Evolutionary conservation across 164 flowering plant genomes (phyloP), one percentile per base, ranked within the genome.

Genomic region (Nelumbo lutea): DNA sequence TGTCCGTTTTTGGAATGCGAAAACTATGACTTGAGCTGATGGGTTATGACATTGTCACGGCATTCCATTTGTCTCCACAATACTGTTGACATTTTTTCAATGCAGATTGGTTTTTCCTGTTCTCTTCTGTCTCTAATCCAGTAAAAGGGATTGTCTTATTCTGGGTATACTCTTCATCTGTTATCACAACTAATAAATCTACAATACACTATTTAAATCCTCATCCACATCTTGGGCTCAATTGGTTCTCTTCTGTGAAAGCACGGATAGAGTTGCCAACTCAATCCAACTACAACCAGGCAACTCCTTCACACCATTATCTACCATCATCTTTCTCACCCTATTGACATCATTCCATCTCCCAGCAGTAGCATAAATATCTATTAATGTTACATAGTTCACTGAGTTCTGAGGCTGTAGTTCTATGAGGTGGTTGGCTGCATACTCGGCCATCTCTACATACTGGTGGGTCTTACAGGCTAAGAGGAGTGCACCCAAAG

Each of bases 271-370:
- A 10, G 63, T 63, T 69, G 59, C 72, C 67, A 38, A 66, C 72
- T 78, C 81, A 50, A 78, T 59, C 80, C 80, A 78, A 75, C 73
- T 78, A 46, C 68, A 58, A 1, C 71, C 78, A n/a, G 76, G 78
- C 46, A 40, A 40, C 56, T 71, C 75, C 64, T 57, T 68, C 40
- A 71, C 64, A 13, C 75, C 76, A 6, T 43, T 56, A 40, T 68
- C 68, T 11, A 43, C 40, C 78, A 75, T 72, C 65, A 61, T 10
- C 62, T 65, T 72, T 62, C 73, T 78, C 41, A 78, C 58, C 3
- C 43, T 46, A 63, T 69, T 67, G 27, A 69, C 75, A 46, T 75
- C 78, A n/a, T 75, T 69, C 78, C 76, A 72, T 72, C 76, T 60
- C 10, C 78, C 69, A 6, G 73, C 66, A 2, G 47, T 59, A 40